Conservation (phyloP, 116 monocot species). For the Papilionanthe hybrid region DNA sequence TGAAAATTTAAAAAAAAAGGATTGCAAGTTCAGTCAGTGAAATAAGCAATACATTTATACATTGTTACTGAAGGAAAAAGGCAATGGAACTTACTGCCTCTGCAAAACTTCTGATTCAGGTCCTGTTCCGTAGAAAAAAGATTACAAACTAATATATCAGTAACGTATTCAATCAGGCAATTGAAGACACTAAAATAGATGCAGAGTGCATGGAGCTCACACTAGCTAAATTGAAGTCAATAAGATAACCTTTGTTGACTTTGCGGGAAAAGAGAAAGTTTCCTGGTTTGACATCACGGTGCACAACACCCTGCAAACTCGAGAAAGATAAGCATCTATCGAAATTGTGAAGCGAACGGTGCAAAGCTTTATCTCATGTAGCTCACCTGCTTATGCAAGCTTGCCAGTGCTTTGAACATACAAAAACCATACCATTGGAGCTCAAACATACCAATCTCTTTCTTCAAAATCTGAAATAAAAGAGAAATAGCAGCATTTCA, state of each 20-base stretch:
- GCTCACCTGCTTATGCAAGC: slow-evolving; percentile 88
- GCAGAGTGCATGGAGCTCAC: slow-evolving; percentile 34
- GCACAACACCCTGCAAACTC: slow-evolving; percentile 72
- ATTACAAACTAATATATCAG: not conserved
- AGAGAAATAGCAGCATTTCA: slow-evolving; percentile 9
- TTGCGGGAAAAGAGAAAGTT: slow-evolving; percentile 88
- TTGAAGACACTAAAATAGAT: not conserved
- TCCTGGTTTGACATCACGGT: slow-evolving; percentile 93
- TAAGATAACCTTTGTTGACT: slow-evolving; percentile 83
- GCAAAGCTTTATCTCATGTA: not conserved
- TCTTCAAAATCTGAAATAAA: slow-evolving; percentile 56
- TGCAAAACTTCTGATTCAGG: slow-evolving; percentile 65
- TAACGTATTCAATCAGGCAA: not conserved
- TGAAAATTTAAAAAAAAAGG: not conserved
- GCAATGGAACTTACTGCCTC: slow-evolving; percentile 42
- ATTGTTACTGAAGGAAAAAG: not conserved
- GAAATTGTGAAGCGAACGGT: not conserved
- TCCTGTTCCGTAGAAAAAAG: slow-evolving; percentile 43
- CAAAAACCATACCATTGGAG: slow-evolving; percentile 89
- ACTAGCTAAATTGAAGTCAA: slow-evolving; percentile 91
- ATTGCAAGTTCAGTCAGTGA: not conserved
- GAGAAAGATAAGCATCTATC: not conserved
- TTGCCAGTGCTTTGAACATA: slow-evolving; percentile 84
- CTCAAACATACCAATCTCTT: slow-evolving; percentile 65
- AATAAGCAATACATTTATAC: not conserved